Percentiles rank a stretch among this genome's conserved stretches.
phyloP scores from a whole-genome alignment of 257 asterid species.

The Prunella vulgaris region DNA sequence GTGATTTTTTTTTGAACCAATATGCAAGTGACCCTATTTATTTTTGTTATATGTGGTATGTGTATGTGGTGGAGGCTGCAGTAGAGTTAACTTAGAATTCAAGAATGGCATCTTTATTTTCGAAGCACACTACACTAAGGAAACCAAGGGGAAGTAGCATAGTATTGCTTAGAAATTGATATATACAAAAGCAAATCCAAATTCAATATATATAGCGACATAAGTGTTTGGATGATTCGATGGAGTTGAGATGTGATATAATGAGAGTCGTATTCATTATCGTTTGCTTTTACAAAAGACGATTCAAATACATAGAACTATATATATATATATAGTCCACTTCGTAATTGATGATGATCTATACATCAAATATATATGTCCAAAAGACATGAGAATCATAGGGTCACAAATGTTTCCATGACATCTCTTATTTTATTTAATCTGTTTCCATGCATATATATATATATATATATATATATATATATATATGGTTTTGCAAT shows the following conservation, averaged over 20 bases:
- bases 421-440: neutral
- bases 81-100: neutral
- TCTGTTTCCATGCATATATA: neutral
- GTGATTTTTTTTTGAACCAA: too few species aligned
- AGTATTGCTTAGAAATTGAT: constrained; percentile 16
- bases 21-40: too few species aligned
- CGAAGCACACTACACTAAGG: constrained; percentile 10
- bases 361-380: neutral
- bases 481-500: too few species aligned
- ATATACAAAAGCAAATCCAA: constrained; percentile 25
- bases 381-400: neutral
- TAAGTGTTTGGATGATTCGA: neutral
- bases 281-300: neutral
- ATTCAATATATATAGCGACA: constrained; percentile 15
- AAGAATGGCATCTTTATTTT: constrained; percentile 16
- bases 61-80: constrained; percentile 18
- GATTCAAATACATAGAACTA: constrained; percentile 6
- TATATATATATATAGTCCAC: neutral
- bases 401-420: neutral
- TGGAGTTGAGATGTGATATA: neutral
- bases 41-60: too few species aligned
- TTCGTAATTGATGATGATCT: neutral
- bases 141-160: neutral
- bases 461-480: too few species aligned
- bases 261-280: neutral